These are phyloP conservation scores for Simplicillium sp. DNA, from an alignment of 2,329 filamentous ascomycete species.

Conservation along the genomic window DNA sequence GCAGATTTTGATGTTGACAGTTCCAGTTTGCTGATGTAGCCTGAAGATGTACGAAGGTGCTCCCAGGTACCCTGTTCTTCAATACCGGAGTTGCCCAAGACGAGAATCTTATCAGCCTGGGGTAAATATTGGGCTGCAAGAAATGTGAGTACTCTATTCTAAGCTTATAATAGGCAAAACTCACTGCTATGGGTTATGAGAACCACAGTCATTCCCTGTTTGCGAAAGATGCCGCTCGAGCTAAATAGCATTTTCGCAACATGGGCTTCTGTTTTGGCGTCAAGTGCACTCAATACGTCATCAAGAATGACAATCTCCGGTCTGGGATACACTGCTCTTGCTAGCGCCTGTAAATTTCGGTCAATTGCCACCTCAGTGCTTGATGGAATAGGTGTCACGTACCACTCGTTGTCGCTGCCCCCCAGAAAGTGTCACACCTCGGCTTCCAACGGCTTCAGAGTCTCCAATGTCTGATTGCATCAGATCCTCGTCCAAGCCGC, in stretches of 20 bases:
- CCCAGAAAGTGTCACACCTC: slow-evolving; percentile 8
- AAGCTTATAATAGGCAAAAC: background rate
- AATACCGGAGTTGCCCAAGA: slow-evolving; percentile 4
- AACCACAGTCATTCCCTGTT: slow-evolving; percentile 7
- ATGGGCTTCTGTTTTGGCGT: slow-evolving; percentile 6
- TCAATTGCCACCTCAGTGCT: background rate
- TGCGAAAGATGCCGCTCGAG: slow-evolving; percentile 5
- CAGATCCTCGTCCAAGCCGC: slow-evolving; percentile 6
- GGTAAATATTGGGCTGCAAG: slow-evolving; percentile 5
- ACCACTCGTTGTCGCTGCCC: slow-evolving; percentile 12
- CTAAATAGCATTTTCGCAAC: slow-evolving; percentile 6
- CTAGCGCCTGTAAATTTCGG: slow-evolving; percentile 1
- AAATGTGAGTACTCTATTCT: background rate
- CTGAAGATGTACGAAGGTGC: slow-evolving; percentile 2
- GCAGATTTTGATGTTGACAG: background rate
- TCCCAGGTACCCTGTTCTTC: slow-evolving; percentile 10
- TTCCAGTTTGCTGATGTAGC: slow-evolving; percentile 5
- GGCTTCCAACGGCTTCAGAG: slow-evolving; percentile 6
- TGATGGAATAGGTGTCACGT: background rate
- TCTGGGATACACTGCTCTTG: slow-evolving; percentile 9
- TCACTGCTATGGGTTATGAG: slow-evolving; percentile 8
- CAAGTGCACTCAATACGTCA: slow-evolving; percentile 9
- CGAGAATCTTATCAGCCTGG: slow-evolving; percentile 7
- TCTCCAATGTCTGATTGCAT: slow-evolving; percentile 7
- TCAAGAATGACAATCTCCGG: slow-evolving; percentile 7